phyloP scores from a whole-genome alignment of 2,329 filamentous ascomycete species.

The Fusarium nygamai region DNA sequence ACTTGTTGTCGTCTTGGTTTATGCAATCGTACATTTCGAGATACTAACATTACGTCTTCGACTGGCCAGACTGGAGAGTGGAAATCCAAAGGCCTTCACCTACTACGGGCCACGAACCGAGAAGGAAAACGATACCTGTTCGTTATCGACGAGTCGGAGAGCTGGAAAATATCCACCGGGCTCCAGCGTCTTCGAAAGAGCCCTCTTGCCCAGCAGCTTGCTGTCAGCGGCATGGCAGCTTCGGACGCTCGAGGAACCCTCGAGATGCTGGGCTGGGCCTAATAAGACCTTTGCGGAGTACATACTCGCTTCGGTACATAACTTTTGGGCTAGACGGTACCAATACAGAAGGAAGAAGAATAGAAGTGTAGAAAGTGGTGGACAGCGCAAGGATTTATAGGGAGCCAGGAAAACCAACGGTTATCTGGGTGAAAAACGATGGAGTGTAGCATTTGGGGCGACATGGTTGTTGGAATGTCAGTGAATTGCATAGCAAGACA shows the following conservation, averaged over 20 bases:
- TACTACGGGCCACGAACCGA: conserved; percentile 72
- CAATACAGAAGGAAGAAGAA: conserved; percentile 22
- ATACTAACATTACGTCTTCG: conserved; percentile 54
- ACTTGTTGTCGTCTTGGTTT: conserved; percentile 68
- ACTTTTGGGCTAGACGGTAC: conserved; percentile 36
- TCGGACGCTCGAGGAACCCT: conserved; percentile 65
- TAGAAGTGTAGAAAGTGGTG: conserved; percentile 8
- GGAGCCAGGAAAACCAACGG: conserved; percentile 8
- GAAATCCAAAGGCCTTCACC: conserved; percentile 66
- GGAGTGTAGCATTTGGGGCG: conserved; percentile 41
- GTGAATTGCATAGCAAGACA: conserved; percentile 46
- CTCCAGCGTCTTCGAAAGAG: conserved; percentile 69
- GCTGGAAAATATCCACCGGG: conserved; percentile 73
- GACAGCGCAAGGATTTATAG: conserved; percentile 36
- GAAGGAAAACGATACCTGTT: conserved; percentile 74
- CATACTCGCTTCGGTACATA: conserved; percentile 41
- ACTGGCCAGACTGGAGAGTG: conserved; percentile 62
- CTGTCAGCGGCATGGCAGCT: conserved; percentile 65
- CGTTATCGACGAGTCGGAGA: conserved; percentile 70
- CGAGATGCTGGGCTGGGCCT: conserved; percentile 67
- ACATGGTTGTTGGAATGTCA: conserved; percentile 45
- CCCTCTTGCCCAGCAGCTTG: conserved; percentile 67
- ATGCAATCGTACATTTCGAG: conserved; percentile 56
- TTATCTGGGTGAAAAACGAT: conserved; percentile 36
- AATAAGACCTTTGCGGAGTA: conserved; percentile 27